A percentile compares a stretch with the other conserved stretches of the same genome.
Conservation (phyloP, 2,329 filamentous ascomycete species). For the Venturia oleaginea region DNA sequence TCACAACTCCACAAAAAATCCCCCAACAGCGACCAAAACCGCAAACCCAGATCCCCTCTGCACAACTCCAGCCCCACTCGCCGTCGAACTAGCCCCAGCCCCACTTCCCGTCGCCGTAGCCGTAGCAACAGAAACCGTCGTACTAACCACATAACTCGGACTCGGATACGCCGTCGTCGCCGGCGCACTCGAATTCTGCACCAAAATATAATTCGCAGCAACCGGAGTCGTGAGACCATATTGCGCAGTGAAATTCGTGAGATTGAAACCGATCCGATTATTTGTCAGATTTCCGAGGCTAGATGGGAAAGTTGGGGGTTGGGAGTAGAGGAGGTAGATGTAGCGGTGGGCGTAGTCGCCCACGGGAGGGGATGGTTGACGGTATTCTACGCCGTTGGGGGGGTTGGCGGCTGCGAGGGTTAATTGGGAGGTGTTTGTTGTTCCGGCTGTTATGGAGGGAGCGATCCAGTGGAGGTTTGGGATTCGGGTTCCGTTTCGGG, state of each 20-base stretch:
- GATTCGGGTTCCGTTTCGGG: neutral
- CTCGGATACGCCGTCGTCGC: neutral
- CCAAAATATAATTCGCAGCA: slow-evolving; percentile 4
- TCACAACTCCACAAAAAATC: neutral
- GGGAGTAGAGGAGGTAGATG: slow-evolving; percentile 1
- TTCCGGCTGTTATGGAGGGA: neutral
- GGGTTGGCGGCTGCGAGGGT: neutral
- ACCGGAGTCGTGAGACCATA: neutral
- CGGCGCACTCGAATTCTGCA: neutral
- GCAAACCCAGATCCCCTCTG: neutral
- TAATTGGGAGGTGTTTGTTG: neutral
- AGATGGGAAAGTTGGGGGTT: neutral
- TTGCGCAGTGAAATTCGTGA: neutral
- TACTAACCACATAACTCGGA: neutral
- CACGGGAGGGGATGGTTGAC: neutral
- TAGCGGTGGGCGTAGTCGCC: slow-evolving; percentile 5
- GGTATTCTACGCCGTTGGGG: neutral
- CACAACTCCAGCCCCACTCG: neutral
- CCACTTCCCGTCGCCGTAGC: neutral
- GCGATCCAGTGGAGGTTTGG: slow-evolving; percentile 8
- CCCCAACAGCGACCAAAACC: neutral
- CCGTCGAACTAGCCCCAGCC: neutral
- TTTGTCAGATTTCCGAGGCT: neutral
- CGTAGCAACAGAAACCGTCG: neutral
- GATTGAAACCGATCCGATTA: slow-evolving; percentile 1